These are phyloP conservation scores for Jasminum sambac DNA, from an alignment of 257 asterid genomes.

Conservation along the genomic window DNA sequence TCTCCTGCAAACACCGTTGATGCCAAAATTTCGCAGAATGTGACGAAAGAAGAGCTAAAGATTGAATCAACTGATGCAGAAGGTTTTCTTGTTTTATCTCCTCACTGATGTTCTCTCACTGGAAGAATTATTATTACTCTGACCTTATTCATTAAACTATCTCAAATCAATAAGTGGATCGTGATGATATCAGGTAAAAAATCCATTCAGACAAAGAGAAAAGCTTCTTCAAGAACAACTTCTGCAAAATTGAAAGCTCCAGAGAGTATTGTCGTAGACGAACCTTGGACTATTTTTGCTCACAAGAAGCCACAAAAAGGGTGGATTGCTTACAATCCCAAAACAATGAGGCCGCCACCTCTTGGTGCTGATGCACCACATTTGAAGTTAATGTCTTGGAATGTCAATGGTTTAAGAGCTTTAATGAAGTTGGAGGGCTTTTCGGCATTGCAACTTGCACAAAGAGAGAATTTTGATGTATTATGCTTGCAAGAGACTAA, in stretches of 20 bases:
- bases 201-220: conserved; percentile 42
- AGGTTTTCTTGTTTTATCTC: conserved; percentile 44
- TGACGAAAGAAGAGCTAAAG: conserved; percentile 41
- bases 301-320: conserved; percentile 88
- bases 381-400: conserved; percentile 89
- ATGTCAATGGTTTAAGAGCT: conserved; percentile 94
- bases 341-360: conserved; percentile 85
- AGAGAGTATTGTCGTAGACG: conserved; percentile 40
- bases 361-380: conserved; percentile 48
- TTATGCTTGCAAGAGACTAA: conserved; percentile 97
- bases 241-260: conserved; percentile 32
- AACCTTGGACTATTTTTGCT: conserved; percentile 91
- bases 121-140: conserved; percentile 7
- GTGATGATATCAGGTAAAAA: conserved; percentile 39
- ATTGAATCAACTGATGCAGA: conserved; percentile 35
- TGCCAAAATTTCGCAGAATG: conserved; percentile 20
- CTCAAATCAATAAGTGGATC: conserved; percentile 14
- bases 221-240: conserved; percentile 36
- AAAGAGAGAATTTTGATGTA: conserved; percentile 79
- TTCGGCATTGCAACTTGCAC: conserved; percentile 71
- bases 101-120: not conserved
- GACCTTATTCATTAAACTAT: conserved; percentile 7
- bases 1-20: conserved; percentile 28
- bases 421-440: conserved; percentile 64
- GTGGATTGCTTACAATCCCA: conserved; percentile 86